Evolutionary conservation across 176 grass and related monocot genomes (phyloP).

Genomic region (Oryza longistaminata): DNA sequence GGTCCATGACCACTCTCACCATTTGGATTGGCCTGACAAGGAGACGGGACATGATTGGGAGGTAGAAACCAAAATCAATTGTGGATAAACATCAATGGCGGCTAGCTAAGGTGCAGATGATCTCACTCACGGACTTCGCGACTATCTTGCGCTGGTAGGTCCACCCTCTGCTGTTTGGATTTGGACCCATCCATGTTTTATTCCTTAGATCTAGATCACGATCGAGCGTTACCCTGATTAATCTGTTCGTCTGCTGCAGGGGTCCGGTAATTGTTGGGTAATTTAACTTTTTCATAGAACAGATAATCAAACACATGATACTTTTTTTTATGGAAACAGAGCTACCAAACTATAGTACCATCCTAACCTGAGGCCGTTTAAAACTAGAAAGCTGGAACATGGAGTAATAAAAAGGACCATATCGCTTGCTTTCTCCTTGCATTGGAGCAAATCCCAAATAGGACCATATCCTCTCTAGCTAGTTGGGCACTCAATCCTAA

Average conservation of each 20-base stretch:
- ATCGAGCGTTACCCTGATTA: not conserved
- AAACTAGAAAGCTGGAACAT: no score
- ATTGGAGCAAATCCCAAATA: no score
- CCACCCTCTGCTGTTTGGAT: not conserved
- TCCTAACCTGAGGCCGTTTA: no score
- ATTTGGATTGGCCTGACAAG: not conserved
- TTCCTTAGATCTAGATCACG: not conserved
- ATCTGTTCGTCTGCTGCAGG: not conserved
- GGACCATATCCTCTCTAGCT: not conserved
- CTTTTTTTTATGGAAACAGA: no score
- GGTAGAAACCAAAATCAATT: constrained; percentile 27
- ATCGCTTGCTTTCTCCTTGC: no score
- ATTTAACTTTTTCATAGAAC: no score
- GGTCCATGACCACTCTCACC: not conserved
- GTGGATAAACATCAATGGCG: constrained; percentile 39
- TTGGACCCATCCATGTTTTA: not conserved
- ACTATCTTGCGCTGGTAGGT: not conserved
- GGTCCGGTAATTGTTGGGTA: not conserved
- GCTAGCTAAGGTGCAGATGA: not conserved
- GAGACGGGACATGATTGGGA: not conserved
- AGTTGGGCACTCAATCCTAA: not conserved
- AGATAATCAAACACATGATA: no score
- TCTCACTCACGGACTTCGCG: not conserved
- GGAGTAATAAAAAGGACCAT: no score
- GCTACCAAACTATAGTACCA: no score